phyloP scores from a whole-genome alignment of 208 protist species.

The Leptomonas pyrrhocoris region DNA sequence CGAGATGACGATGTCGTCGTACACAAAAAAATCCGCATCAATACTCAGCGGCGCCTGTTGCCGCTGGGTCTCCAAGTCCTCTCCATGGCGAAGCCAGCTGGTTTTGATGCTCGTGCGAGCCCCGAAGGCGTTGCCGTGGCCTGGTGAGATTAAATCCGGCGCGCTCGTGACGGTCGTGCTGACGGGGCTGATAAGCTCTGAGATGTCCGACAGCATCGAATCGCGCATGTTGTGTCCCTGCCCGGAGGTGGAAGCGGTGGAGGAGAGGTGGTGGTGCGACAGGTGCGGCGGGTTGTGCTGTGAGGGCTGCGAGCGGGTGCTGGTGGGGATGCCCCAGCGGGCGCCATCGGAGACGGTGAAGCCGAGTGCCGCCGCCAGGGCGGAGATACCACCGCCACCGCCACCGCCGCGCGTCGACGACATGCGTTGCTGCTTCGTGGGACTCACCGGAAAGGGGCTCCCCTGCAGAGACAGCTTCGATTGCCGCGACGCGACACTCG shows the following conservation, averaged over 20 bases:
- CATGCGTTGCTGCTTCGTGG: constrained; percentile 7
- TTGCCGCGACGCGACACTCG: constrained; percentile 6
- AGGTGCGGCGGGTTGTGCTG: constrained; percentile 9
- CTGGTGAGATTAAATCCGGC: constrained; percentile 5
- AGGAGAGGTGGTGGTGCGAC: background rate
- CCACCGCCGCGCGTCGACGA: too few relatives aligned
- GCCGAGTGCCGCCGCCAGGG: too few relatives aligned
- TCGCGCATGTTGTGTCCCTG: constrained; percentile 19
- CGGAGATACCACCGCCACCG: too few relatives aligned
- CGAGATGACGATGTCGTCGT: constrained; percentile 85
- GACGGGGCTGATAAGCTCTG: constrained; percentile 16
- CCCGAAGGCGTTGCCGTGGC: background rate
- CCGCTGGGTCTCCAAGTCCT: constrained; percentile 82
- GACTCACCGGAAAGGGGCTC: background rate
- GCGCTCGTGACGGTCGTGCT: constrained; percentile 5
- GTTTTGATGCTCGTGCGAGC: constrained; percentile 16
- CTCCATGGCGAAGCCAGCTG: constrained; percentile 18
- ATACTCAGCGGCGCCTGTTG: constrained; percentile 53
- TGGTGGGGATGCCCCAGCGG: background rate
- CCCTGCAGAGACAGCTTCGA: constrained; percentile 8
- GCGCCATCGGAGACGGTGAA: too few relatives aligned
- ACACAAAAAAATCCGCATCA: constrained; percentile 81
- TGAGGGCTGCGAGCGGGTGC: background rate
- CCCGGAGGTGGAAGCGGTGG: constrained; percentile 1
- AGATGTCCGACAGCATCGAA: constrained; percentile 43